Conservation (phyloP, 441 rosid species). For the Metrosideros polymorpha region DNA sequence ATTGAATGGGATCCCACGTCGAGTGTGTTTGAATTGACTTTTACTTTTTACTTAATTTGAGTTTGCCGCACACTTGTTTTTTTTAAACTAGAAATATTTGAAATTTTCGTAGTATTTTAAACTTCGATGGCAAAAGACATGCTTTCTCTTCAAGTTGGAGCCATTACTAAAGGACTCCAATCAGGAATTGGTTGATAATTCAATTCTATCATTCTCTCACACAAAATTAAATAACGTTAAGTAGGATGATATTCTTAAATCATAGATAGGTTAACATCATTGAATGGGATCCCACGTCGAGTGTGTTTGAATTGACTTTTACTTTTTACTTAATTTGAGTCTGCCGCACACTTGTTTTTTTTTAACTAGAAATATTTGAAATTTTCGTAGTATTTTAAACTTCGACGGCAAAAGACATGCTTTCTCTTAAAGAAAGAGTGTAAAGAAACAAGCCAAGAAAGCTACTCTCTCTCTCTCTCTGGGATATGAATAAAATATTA, state of each 20-base stretch:
- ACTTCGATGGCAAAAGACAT: too few relatives aligned
- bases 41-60: neutral
- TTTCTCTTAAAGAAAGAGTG: neutral
- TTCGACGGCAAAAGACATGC: neutral
- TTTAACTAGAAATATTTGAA: neutral
- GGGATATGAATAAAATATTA: too few relatives aligned
- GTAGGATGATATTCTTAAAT: neutral
- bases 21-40: neutral
- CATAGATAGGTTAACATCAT: neutral
- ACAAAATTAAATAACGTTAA: too few relatives aligned
- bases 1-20: fast-evolving
- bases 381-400: neutral
- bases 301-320: neutral
- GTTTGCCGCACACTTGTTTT: neutral
- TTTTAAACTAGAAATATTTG: too few relatives aligned
- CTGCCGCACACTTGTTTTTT: too few relatives aligned
- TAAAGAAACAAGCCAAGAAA: neutral
- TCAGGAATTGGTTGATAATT: too few relatives aligned
- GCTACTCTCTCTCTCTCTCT: too few relatives aligned
- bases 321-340: neutral
- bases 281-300: fast-evolving
- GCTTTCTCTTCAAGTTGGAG: too few relatives aligned
- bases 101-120: too few relatives aligned
- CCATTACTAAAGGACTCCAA: too few relatives aligned
- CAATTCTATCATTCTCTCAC: too few relatives aligned